phyloP scores from a whole-genome alignment of 2,329 filamentous ascomycete species.

The Apiospora hydei region DNA sequence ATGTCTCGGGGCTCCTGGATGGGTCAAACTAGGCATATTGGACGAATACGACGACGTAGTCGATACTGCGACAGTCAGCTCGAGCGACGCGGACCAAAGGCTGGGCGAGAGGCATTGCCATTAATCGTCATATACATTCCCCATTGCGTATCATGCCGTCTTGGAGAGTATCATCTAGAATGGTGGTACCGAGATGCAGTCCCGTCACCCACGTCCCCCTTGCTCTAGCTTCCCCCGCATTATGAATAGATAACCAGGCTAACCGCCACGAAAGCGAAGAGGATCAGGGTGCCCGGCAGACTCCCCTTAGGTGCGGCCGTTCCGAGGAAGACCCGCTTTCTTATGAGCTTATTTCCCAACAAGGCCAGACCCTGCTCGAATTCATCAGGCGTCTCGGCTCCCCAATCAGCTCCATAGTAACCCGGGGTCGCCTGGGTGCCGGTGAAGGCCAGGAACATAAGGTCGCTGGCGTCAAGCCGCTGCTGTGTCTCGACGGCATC shows the following conservation, averaged over 20 bases:
- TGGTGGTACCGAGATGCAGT: background rate
- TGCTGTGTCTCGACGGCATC: constrained; percentile 6
- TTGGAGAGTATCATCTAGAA: background rate
- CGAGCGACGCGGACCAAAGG: background rate
- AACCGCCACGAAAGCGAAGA: background rate
- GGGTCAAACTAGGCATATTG: background rate
- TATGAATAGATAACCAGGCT: background rate
- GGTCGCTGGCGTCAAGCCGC: background rate
- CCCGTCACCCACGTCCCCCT: background rate
- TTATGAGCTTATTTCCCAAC: constrained; percentile 8
- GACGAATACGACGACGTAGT: background rate
- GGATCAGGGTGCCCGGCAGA: background rate
- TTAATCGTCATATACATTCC: background rate
- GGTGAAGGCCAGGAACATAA: constrained; percentile 17
- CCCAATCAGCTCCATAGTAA: constrained; percentile 10
- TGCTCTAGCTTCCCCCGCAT: constrained; percentile 12
- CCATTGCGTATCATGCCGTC: background rate
- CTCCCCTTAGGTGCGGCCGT: background rate
- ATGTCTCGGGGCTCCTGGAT: constrained; percentile 8
- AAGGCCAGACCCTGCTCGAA: constrained; percentile 16
- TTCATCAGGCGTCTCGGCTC: constrained; percentile 8
- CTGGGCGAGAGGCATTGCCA: background rate
- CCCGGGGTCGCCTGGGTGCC: constrained; percentile 8
- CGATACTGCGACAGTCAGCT: background rate
- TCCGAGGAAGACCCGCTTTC: background rate